Conservation (phyloP, 495 filamentous ascomycete genomes). For the Podospora comata region DNA sequence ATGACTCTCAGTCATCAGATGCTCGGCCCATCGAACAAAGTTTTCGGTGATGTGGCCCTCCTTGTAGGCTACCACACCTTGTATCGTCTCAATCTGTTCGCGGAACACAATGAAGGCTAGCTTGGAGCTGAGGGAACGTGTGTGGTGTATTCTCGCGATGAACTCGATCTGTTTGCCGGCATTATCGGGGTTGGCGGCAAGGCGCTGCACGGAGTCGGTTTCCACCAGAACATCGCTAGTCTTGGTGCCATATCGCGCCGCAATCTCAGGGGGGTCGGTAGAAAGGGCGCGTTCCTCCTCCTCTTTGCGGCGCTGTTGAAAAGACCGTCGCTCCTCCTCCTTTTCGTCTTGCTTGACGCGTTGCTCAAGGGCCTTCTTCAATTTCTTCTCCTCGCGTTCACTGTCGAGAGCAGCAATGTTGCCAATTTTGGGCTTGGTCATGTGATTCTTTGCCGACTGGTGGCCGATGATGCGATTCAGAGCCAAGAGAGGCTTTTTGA, state of each 20-base stretch:
- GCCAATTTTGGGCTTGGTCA: slow-evolving; percentile 44
- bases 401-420: slow-evolving; percentile 46
- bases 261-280: slow-evolving; percentile 54
- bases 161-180: slow-evolving; percentile 69
- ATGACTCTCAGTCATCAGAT: slow-evolving; percentile 73
- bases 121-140: slow-evolving; percentile 79
- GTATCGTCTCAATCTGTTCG: slow-evolving; percentile 76
- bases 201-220: slow-evolving; percentile 22
- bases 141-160: slow-evolving; percentile 80
- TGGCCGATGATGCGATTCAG: slow-evolving; percentile 47
- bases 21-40: slow-evolving; percentile 87
- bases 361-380: slow-evolving; percentile 46
- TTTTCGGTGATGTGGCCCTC: slow-evolving; percentile 60
- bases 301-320: slow-evolving; percentile 46
- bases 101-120: slow-evolving; percentile 85
- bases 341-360: slow-evolving; percentile 47
- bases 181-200: slow-evolving; percentile 31
- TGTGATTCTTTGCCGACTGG: slow-evolving; percentile 44
- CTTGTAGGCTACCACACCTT: slow-evolving; percentile 66
- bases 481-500: slow-evolving; percentile 44
- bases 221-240: slow-evolving; percentile 34
- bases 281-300: slow-evolving; percentile 43
- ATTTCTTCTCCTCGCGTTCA: slow-evolving; percentile 51
- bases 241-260: slow-evolving; percentile 57
- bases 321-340: slow-evolving; percentile 52